Conservation (phyloP, 1,139 yeast species). For the Yamadazyma atmosphaerica region DNA sequence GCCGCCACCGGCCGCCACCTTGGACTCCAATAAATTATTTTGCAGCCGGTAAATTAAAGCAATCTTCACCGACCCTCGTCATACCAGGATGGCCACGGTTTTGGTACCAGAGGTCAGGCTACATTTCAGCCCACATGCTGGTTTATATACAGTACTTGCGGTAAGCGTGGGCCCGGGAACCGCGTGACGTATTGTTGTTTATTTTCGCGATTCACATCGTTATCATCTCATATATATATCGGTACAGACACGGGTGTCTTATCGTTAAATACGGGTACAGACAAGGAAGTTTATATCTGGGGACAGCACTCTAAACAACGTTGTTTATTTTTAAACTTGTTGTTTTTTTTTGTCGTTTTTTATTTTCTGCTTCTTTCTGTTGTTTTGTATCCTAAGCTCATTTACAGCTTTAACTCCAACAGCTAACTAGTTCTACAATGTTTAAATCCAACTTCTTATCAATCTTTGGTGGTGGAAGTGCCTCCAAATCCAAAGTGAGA, state of each 20-base stretch:
- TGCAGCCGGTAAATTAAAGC: too few relatives aligned
- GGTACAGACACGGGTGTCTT: too few relatives aligned
- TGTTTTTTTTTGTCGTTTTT: conserved; percentile 2
- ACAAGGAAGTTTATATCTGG: background rate
- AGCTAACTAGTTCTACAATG: conserved; percentile 4
- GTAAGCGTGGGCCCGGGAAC: background rate
- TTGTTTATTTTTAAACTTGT: conserved; percentile 1
- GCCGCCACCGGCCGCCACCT: too few relatives aligned
- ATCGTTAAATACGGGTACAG: background rate
- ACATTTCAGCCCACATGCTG: background rate
- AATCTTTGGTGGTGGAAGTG: conserved; percentile 5
- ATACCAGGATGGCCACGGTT: too few relatives aligned
- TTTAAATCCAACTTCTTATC: conserved; percentile 8
- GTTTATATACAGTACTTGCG: background rate
- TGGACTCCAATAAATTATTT: too few relatives aligned
- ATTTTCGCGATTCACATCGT: background rate
- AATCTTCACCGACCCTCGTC: background rate
- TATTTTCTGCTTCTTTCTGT: background rate
- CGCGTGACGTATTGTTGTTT: too few relatives aligned
- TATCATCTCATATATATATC: too few relatives aligned
- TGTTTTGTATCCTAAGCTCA: too few relatives aligned
- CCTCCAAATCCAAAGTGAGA: conserved; percentile 6
- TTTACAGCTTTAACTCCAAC: too few relatives aligned
- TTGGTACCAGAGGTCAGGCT: too few relatives aligned
- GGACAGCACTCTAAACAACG: background rate